A percentile compares a stretch with the other conserved stretches of the same genome.
Conservation (phyloP, 2,329 filamentous ascomycete genomes). For the Elsinoe arachidis region DNA sequence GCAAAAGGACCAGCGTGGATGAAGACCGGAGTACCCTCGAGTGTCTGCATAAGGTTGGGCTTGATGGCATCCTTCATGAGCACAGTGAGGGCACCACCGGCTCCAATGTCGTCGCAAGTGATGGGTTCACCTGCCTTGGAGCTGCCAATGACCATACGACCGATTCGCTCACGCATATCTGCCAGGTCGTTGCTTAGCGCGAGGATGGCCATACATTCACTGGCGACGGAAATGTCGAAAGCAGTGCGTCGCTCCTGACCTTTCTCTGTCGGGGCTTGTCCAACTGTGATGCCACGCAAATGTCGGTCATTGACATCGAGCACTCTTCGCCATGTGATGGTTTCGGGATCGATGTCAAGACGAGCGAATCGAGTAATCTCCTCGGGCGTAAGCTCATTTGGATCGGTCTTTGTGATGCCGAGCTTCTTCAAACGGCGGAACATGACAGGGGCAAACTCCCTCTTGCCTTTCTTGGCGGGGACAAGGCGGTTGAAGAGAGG, state of each 20-base stretch:
- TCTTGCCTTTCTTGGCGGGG: slow-evolving; percentile 80
- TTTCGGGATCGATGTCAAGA: slow-evolving; percentile 90
- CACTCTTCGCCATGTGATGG: slow-evolving; percentile 94
- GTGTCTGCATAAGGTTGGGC: slow-evolving; percentile 95
- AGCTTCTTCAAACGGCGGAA: slow-evolving; percentile 89
- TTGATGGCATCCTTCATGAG: slow-evolving; percentile 98
- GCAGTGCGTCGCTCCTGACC: slow-evolving; percentile 80
- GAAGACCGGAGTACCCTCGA: slow-evolving; percentile 94
- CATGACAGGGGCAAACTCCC: slow-evolving; percentile 82
- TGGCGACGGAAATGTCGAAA: slow-evolving; percentile 96
- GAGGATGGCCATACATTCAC: slow-evolving; percentile 96
- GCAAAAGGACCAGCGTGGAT: slow-evolving; percentile 96
- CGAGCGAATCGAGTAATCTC: slow-evolving; percentile 85
- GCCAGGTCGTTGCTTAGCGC: slow-evolving; percentile 79
- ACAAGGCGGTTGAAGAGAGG: slow-evolving; percentile 81
- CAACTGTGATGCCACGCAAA: slow-evolving; percentile 79
- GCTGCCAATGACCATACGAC: slow-evolving; percentile 89
- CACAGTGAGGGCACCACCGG: slow-evolving; percentile 82
- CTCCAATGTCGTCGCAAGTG: slow-evolving; percentile 91
- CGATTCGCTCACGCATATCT: slow-evolving; percentile 88
- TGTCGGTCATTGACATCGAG: slow-evolving; percentile 96
- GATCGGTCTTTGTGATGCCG: slow-evolving; percentile 90
- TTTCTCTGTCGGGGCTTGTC: slow-evolving; percentile 82
- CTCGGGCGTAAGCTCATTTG: slow-evolving; percentile 79
- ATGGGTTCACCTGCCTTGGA: slow-evolving; percentile 80